A percentile compares a stretch with the other conserved stretches of the same genome.
These are phyloP conservation scores for Pezicula rhizophila DNA, from an alignment of 2,329 filamentous ascomycete species.

Conservation along the genomic window DNA sequence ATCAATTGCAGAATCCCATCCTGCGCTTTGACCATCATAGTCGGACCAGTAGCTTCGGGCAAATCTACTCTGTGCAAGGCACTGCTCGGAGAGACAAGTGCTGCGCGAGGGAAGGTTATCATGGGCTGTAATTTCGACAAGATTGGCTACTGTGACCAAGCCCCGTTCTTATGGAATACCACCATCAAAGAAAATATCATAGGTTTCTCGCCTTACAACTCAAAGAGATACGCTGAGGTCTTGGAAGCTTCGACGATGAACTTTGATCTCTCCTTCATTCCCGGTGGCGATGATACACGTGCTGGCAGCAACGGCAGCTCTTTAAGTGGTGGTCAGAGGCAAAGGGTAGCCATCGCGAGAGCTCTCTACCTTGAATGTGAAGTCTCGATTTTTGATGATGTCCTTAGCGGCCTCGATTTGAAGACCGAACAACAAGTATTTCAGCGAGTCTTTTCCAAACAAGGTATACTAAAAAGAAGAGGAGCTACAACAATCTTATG, in stretches of 20 bases:
- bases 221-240: conserved; percentile 25
- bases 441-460: conserved; percentile 1
- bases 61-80: conserved; percentile 44
- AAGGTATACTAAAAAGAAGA: neutral
- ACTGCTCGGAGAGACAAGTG: conserved; percentile 32
- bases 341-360: conserved; percentile 4
- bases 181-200: conserved; percentile 33
- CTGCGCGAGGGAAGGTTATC: neutral
- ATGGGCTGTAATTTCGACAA: neutral
- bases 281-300: conserved; percentile 9
- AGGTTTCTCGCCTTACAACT: conserved; percentile 28
- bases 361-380: conserved; percentile 1
- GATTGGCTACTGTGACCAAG: conserved; percentile 35
- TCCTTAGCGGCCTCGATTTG: conserved; percentile 14
- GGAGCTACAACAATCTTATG: neutral
- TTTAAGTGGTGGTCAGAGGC: conserved; percentile 18
- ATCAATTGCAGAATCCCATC: too few species aligned
- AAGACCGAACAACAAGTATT: conserved; percentile 10
- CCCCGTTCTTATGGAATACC: conserved; percentile 34
- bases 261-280: conserved; percentile 12
- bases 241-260: conserved; percentile 14
- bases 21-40: conserved; percentile 9
- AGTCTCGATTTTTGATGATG: conserved; percentile 13
- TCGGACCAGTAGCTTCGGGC: conserved; percentile 43
- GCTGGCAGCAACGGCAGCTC: conserved; percentile 24